Evolutionary conservation across 805 yeast species (phyloP).

Genomic region (Saccharomyces eubayanus): DNA sequence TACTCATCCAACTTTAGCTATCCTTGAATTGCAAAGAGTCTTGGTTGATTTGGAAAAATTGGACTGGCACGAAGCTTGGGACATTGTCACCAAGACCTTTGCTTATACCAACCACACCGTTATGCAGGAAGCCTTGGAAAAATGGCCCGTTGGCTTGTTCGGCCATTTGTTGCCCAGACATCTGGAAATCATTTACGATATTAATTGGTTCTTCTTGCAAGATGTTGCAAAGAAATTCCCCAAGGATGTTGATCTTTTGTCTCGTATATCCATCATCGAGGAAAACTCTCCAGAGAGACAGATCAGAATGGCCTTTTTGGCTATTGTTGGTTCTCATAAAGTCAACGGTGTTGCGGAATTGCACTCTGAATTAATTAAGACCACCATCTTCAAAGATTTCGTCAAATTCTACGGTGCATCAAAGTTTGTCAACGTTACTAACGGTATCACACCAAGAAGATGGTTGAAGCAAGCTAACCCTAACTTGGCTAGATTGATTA

Average conservation of each 20-base stretch:
- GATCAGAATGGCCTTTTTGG: conserved; percentile 86
- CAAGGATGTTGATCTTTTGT: conserved; percentile 49
- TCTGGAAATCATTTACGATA: conserved; percentile 79
- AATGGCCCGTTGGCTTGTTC: conserved; percentile 84
- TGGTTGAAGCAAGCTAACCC: conserved; percentile 96
- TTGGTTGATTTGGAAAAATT: conserved; percentile 76
- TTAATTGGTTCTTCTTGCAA: conserved; percentile 72
- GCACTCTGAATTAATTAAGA: conserved; percentile 83
- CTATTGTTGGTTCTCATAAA: conserved; percentile 84
- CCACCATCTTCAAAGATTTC: conserved; percentile 85
- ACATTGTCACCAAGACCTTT: conserved; percentile 66
- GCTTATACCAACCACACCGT: conserved; percentile 95
- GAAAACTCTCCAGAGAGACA: conserved; percentile 65
- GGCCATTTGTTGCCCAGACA: conserved; percentile 82
- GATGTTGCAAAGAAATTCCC: conserved; percentile 72
- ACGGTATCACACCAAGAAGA: conserved; percentile 93
- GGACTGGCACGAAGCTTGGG: conserved; percentile 81
- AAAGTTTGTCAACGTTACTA: conserved; percentile 85
- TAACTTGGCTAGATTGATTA: conserved; percentile 60
- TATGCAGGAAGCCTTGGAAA: conserved; percentile 89
- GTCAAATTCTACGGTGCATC: conserved; percentile 74
- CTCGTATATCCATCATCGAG: conserved; percentile 76
- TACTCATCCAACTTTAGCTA: conserved; percentile 88
- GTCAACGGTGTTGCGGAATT: conserved; percentile 95
- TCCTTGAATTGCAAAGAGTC: conserved; percentile 82